Evolutionary conservation across 2,329 filamentous ascomycete genomes (phyloP).

Genomic region (Daldinia sp.): DNA sequence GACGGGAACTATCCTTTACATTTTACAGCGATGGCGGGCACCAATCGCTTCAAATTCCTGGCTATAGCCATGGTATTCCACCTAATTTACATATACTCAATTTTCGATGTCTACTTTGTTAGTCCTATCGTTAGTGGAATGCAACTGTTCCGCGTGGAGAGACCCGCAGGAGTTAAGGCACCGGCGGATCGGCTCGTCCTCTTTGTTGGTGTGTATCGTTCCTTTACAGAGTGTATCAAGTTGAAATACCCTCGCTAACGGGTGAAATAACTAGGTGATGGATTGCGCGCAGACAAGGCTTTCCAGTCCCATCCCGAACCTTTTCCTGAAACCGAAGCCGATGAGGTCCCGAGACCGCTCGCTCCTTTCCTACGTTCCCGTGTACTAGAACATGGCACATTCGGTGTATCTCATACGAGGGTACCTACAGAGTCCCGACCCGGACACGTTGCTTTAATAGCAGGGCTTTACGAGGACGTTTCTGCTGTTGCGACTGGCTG

Average conservation of each 20-base stretch:
- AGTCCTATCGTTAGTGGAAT: conserved; percentile 97
- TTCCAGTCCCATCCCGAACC: conserved; percentile 94
- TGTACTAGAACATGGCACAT: conserved; percentile 88
- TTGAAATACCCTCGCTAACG: conserved; percentile 22
- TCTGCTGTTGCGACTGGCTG: conserved; percentile 96
- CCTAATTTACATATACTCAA: conserved; percentile 90
- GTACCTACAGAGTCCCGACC: conserved; percentile 97
- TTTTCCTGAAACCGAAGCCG: conserved; percentile 70
- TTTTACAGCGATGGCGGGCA: conserved; percentile 57
- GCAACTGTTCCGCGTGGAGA: conserved; percentile 78
- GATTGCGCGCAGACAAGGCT: conserved; percentile 95
- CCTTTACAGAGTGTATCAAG: conserved; percentile 3
- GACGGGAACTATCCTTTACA: conserved; percentile 26
- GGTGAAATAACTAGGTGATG: conserved; percentile 69
- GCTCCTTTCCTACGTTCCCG: conserved; percentile 91
- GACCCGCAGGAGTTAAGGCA: conserved; percentile 65
- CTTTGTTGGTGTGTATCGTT: conserved; percentile 76
- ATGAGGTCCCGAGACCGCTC: conserved; percentile 78
- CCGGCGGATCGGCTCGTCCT: conserved; percentile 91
- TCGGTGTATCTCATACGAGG: conserved; percentile 95
- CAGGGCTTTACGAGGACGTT: conserved; percentile 96
- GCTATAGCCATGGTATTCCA: conserved; percentile 92
- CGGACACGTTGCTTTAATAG: conserved; percentile 95
- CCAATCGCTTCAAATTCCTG: conserved; percentile 80
- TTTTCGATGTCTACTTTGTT: conserved; percentile 99